Evolutionary conservation across 2,329 filamentous ascomycete genomes (phyloP).

Genomic region (Nemania sp.): DNA sequence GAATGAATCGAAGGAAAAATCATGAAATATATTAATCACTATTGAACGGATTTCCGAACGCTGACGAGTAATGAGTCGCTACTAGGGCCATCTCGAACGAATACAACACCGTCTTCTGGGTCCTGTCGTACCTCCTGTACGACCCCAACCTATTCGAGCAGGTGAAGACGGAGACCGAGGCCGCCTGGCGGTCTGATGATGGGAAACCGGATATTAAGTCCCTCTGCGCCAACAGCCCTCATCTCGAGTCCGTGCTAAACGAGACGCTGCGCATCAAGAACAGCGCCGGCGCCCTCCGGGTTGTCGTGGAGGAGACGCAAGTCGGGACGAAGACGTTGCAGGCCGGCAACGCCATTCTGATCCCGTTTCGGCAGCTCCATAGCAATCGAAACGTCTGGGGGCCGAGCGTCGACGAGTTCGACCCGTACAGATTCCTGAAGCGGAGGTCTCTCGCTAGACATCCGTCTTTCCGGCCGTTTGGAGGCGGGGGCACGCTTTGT

Average conservation of each 20-base stretch:
- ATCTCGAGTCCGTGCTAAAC: background rate
- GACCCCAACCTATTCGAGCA: background rate
- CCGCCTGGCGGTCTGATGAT: constrained; percentile 2
- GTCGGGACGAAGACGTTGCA: background rate
- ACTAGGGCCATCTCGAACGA: constrained; percentile 15
- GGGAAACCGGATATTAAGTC: constrained; percentile 15
- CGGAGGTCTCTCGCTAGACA: constrained; percentile 3
- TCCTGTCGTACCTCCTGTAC: constrained; percentile 11
- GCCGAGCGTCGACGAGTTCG: background rate
- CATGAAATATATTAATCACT: no score
- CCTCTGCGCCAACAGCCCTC: constrained; percentile 8
- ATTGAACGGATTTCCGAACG: no score
- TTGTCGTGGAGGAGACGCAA: background rate
- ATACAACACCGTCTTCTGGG: constrained; percentile 17
- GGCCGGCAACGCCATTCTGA: background rate
- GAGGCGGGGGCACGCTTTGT: constrained; percentile 12
- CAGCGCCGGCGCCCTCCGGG: no score
- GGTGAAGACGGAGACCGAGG: constrained; percentile 13
- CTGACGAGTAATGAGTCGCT: background rate
- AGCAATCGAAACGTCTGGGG: constrained; percentile 15
- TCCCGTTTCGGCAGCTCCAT: background rate
- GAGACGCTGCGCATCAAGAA: background rate
- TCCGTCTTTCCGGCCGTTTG: constrained; percentile 15
- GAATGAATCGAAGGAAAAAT: no score
- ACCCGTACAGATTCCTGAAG: constrained; percentile 8